Base-by-base conservation (phyloP, 2,329 filamentous ascomycete genomes). In the Massarina eburnea region DNA sequence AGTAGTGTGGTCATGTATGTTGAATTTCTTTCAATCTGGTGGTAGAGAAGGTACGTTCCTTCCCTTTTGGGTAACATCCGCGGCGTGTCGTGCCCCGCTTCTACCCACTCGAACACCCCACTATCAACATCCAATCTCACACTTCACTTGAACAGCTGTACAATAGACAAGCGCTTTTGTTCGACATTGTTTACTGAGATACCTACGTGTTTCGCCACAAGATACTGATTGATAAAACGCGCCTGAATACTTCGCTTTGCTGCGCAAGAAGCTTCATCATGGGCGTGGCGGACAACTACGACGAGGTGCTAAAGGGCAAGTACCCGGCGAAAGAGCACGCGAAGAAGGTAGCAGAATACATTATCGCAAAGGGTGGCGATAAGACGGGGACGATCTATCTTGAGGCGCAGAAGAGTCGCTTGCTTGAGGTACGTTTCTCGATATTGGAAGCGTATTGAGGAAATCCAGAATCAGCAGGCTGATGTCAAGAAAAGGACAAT, bases 311-410 rank as follows among this genome's bases (percentile, higher is more conserved):
- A 19, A 73, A 75, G 43, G 79, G 76, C 45, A 85, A 84, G 68
- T 86, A 86, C 60, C 94, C 94, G 19, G 92, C 88, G 61, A 97
- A 96, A 76, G 78, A 81, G 21, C 94, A 99, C 71, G 90, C 88
- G 48, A 82, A 82, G 59, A 85, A 86, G 51, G 91, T 97, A n/a
- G 88, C 85, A 46, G 82, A 89, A 48, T 86, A 85, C 68, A 85
- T 97, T 53, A 79, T 80, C 43, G 75, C 81, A 49, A 74, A 88
- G 65, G 74, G 84, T 32, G 82, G 86, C 24, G 78, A 82, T 52
- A 78, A 77, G 45, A 79, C 75, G 24, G 91, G 91, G 38, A 78
- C 92, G 15, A 79, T 99, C 46, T 99, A 96, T 67, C 79, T 97
- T 36, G 92, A 97, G 75, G 88, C 85, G 43, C 88, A 91, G 64